Conservation (phyloP, 1,139 yeast genomes). For the Yamadazyma diospyri region DNA sequence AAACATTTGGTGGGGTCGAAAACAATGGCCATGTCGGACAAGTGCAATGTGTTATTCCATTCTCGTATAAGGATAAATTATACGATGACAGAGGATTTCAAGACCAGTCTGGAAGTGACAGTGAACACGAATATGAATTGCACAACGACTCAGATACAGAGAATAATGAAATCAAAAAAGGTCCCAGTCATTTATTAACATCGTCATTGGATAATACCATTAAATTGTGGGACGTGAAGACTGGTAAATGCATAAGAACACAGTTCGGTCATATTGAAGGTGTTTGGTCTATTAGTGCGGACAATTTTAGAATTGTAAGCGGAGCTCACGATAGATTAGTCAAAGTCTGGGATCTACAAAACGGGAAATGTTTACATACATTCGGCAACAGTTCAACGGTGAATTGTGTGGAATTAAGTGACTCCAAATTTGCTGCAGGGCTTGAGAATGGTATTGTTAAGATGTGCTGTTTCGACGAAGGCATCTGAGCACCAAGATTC, state of each 20-base stretch:
- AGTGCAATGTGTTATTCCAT: constrained; percentile 85
- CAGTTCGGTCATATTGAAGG: constrained; percentile 98
- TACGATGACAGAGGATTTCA: constrained; percentile 29
- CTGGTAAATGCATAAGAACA: constrained; percentile 87
- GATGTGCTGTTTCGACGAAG: constrained; percentile 71
- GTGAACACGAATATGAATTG: constrained; percentile 16
- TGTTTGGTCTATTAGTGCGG: constrained; percentile 95
- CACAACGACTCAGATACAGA: too few relatives aligned
- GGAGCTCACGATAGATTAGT: constrained; percentile 91
- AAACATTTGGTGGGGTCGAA: constrained; percentile 71
- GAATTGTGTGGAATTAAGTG: constrained; percentile 85
- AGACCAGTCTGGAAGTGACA: constrained; percentile 22
- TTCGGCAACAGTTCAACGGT: constrained; percentile 76
- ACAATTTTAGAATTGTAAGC: constrained; percentile 86
- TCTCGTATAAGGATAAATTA: constrained; percentile 57
- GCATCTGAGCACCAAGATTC: too few relatives aligned
- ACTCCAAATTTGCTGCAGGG: constrained; percentile 85
- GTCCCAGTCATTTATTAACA: constrained; percentile 79
- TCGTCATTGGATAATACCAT: constrained; percentile 92
- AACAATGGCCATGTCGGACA: constrained; percentile 78
- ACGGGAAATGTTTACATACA: constrained; percentile 91
- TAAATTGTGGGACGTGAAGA: constrained; percentile 83
- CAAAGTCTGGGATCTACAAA: constrained; percentile 94
- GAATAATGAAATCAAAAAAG: constrained; percentile 2
- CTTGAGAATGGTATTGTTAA: constrained; percentile 83